A percentile compares a stretch with the other conserved stretches of the same genome.
These are phyloP conservation scores for Dacryopinax primogenitus DNA, from an alignment of 768 basidiomycete species.

Conservation along the genomic window DNA sequence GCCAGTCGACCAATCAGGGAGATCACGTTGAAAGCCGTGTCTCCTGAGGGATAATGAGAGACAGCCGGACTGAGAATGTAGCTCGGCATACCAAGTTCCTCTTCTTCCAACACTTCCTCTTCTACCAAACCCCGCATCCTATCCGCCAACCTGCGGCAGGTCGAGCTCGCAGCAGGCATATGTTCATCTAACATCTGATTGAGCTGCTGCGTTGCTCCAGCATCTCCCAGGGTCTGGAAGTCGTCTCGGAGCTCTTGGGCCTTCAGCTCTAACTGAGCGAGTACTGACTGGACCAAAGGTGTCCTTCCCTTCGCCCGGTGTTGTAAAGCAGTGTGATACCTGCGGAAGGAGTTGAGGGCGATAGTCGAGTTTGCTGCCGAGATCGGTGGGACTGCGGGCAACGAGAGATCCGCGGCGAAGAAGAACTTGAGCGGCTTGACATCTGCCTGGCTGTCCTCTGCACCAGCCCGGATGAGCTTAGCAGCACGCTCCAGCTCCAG, in stretches of 20 bases:
- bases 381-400: constrained; percentile 37
- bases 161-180: constrained; percentile 33
- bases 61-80: background rate
- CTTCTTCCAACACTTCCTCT: constrained; percentile 27
- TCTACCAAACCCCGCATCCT: constrained; percentile 4
- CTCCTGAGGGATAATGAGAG: constrained; percentile 22
- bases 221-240: constrained; percentile 27
- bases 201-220: constrained; percentile 19
- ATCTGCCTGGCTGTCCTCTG: constrained; percentile 23
- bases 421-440: constrained; percentile 24
- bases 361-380: constrained; percentile 28
- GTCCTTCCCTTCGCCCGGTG: constrained; percentile 56
- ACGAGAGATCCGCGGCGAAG: constrained; percentile 26
- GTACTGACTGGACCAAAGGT: constrained; percentile 43
- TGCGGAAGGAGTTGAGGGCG: constrained; percentile 40
- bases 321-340: constrained; percentile 47
- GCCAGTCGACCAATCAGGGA: constrained; percentile 34
- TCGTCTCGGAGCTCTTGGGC: constrained; percentile 49
- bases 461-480: constrained; percentile 27
- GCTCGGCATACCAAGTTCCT: constrained; percentile 30
- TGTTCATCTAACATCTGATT: constrained; percentile 27
- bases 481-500: constrained; percentile 27
- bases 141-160: constrained; percentile 26
- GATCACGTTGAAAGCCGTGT: constrained; percentile 32
- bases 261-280: constrained; percentile 47